Base-by-base conservation (phyloP, 176 grass and related monocot species). In the Phragmites australis region DNA sequence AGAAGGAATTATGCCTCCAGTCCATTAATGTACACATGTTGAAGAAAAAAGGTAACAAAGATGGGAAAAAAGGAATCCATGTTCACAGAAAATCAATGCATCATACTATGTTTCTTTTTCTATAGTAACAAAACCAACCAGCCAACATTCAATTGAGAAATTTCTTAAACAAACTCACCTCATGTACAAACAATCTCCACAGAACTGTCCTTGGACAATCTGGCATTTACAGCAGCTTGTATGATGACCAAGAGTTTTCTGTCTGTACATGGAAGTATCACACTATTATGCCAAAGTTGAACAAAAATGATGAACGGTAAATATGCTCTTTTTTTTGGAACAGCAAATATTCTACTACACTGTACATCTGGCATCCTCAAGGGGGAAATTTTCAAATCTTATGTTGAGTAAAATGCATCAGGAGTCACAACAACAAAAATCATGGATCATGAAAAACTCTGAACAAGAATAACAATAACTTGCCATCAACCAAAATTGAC, bases 111-210 rank as follows among this genome's bases (percentile, higher is more conserved):
- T 64, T 78, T 18, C 31, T 3, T 55, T 57, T 60, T 50, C 21
- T n/a, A n/a, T 16, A 76, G 17, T 27, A 79, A 17, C 72, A 69
- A 42, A 76, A 70, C 5, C 17, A 30, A 12, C 9, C 6, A 2
- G 40, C 7, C 11, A 57, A 69, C 7, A 2, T 74, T 63, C 8
- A 51, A 61, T 50, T 29, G 19, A 45, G 34, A 22, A 31, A 32
- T 14, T 14, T 5, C 6, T 34, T 37, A 49, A 39, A 50, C 39
- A 70, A 63, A 52, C 19, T 57, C 71, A 91, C 96, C 96, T 94
- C 90, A 91, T 98, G 63, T 87, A 94, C 72, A 98, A 75, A 91
- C 95, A 98, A 81, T 98, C 88, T 45, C 96, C 96, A 85, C 96
- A 98, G 57, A 94, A 94, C 83, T 98, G 96, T 18, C 96, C 96